These are phyloP conservation scores for Elongisporangium prolatum DNA, from an alignment of 352 stramenopile species.

Conservation along the genomic window DNA sequence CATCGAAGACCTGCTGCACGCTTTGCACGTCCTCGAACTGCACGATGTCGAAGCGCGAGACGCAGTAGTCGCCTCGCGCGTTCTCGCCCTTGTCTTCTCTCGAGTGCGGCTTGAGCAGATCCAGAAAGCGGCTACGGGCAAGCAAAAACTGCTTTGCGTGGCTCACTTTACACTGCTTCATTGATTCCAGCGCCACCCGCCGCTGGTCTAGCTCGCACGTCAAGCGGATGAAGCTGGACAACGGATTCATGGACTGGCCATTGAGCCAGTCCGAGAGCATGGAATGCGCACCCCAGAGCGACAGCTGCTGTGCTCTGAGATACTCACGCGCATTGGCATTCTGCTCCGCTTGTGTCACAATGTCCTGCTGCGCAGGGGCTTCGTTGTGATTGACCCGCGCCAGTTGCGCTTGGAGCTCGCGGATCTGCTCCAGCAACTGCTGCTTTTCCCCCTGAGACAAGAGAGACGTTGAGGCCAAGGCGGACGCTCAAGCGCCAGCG, in stretches of 20 bases:
- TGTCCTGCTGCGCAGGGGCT: neutral
- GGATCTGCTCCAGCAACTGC: conserved; percentile 11
- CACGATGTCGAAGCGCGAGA: conserved; percentile 40
- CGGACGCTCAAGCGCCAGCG: no score
- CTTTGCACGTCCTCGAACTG: conserved; percentile 35
- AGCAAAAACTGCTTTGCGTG: conserved; percentile 22
- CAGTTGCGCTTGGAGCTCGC: conserved; percentile 10
- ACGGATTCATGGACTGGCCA: neutral
- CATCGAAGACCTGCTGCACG: conserved; percentile 45
- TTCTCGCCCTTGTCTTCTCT: conserved; percentile 16
- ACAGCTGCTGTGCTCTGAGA: neutral
- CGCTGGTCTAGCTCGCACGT: conserved; percentile 18
- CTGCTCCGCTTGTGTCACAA: neutral
- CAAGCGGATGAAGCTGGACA: neutral
- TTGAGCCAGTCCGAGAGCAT: neutral
- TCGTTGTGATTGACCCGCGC: neutral
- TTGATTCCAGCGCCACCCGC: conserved; percentile 18
- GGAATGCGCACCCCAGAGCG: neutral
- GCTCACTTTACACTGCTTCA: conserved; percentile 24
- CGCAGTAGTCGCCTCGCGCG: conserved; percentile 14
- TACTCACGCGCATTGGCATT: neutral
- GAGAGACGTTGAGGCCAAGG: neutral
- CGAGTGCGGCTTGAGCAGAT: conserved; percentile 20
- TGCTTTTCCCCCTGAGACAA: conserved; percentile 1
- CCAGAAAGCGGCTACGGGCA: conserved; percentile 13